Base-by-base conservation (phyloP, 2,329 filamentous ascomycete species). In the Stagonosporopsis rhizophila region DNA sequence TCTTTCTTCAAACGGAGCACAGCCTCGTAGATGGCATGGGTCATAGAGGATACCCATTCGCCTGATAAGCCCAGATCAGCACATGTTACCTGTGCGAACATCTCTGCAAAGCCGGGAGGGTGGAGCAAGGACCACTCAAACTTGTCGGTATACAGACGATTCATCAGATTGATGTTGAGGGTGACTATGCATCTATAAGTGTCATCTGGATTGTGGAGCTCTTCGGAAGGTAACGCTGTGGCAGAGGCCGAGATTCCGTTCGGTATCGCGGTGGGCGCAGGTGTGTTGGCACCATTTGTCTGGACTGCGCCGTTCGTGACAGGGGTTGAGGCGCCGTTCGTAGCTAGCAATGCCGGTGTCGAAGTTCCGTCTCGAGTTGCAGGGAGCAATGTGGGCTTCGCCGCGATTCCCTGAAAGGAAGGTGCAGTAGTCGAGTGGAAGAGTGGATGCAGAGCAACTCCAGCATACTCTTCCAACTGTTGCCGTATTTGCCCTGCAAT, bases 91-190 rank as follows among this genome's bases (percentile, higher is more conserved):
- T 91, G 92, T 30, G 95, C 93, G 74, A 98, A 98, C 12, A 89
- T 87, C 75, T 99, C 94, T 0, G 95, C 92, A 38, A 94, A 92
- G 20, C 94, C 94, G 1, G 92, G 90, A 2, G 93, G 92, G 69
- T 98, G 93, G 17, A 96, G 82, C 19, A 99, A 81, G 5, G 94
- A 98, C 94, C 94, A 98, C 75, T 98, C 94, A 62, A 99, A 98
- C 71, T 93, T 96, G 81, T 99, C 95, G 3, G 91, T 96, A 76
- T 97, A 98, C 12, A 98, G 84, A 66, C 90, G 88, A 52, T 96
- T 96, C 49, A 92, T 88, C 20, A 98, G 83, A 71, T 96, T 97
- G 69, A 99, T 90, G 72, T 90, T 96, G 40, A 99, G 81, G 40
- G 87, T 91, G 65, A 99, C 88, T 67, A 98, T 89, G 74, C 95